Evolutionary conservation across 495 filamentous ascomycete species (phyloP).

Genomic region (Penicillium macrosclerotiorum): DNA sequence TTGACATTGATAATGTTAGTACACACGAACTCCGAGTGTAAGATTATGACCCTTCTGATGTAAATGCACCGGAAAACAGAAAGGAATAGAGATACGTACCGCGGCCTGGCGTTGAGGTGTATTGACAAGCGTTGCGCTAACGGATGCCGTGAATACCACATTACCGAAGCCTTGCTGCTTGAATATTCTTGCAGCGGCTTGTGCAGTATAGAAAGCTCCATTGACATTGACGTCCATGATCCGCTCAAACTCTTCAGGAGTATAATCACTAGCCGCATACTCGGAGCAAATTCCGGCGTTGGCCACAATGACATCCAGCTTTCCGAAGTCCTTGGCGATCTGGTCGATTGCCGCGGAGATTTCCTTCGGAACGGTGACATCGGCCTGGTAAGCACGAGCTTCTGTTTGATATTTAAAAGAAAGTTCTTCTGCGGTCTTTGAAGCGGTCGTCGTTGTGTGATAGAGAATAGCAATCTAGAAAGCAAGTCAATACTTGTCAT

Average conservation of each 20-base stretch:
- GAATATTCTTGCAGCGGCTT: constrained; percentile 58
- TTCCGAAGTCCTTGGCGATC: constrained; percentile 23
- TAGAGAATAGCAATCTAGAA: too few relatives aligned
- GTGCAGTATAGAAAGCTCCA: constrained; percentile 72
- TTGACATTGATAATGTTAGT: too few relatives aligned
- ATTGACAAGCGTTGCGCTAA: constrained; percentile 76
- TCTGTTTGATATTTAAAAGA: too few relatives aligned
- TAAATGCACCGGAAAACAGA: too few relatives aligned
- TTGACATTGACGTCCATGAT: constrained; percentile 71
- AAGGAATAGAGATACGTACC: constrained; percentile 6
- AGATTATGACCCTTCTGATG: too few relatives aligned
- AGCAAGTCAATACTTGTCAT: too few relatives aligned
- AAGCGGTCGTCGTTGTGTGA: too few relatives aligned
- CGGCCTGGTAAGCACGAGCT: too few relatives aligned
- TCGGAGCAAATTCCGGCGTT: constrained; percentile 68
- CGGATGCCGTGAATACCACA: constrained; percentile 70
- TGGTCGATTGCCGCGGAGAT: constrained; percentile 1
- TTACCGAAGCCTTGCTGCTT: constrained; percentile 59
- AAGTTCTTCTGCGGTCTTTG: too few relatives aligned
- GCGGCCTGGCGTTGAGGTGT: constrained; percentile 63
- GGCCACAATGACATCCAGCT: constrained; percentile 60
- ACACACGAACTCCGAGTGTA: too few relatives aligned
- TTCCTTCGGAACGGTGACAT: too few relatives aligned
- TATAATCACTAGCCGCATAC: constrained; percentile 58
- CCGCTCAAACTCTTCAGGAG: constrained; percentile 57